Evolutionary conservation across 1,284 basidiomycete genomes (phyloP), one percentile per base, ranked within the genome.

Genomic region (Sphaerobolus stellatus): DNA sequence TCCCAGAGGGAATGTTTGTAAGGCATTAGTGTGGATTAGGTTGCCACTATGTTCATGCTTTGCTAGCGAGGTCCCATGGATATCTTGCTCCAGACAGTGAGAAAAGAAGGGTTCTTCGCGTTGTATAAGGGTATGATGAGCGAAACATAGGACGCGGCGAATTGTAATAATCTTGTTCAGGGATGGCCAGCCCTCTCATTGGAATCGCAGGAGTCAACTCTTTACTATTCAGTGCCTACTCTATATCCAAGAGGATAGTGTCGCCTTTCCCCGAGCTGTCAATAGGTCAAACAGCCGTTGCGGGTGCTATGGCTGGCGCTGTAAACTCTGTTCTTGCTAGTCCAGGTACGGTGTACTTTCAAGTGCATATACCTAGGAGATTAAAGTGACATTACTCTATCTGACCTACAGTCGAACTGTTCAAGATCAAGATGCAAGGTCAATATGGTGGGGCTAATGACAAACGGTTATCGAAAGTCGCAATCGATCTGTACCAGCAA

Each of bases 191-290:
- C 46, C 96, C 96, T 0, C 76, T 99, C 8, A 58, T 97, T 43
- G 96, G 96, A n/a, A 90, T 99, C 28, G 92, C 95, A 1, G 94
- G 92, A 5, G 95, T 98, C 64, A 98, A 98, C 72, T 96, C 93
- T 11, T 79, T 98, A 18, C 82, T 98, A 6, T 99, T 98, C 71
- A 91, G 92, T 0, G 86, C 94, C 0, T 98, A 97, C 64, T 89
- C 84, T 14, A 75, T 81, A 4, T 89, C 93, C 2, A 86, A 90
- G 62, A 84, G 92, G 8, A 69, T 94, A 47, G 81, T 98, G 44
- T 94, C 92, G 1, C 94, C 95, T 0, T 97, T 87, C 66, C 90
- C 90, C 11, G 79, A 92, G 48, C 75, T 96, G 4, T 84, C 87
- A 0, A 76, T 96, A 46, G 78, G 80, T 16, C 84, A 98, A 70